These are phyloP conservation scores for Leccinum sublutescens DNA, from an alignment of 768 basidiomycete genomes.

Conservation along the genomic window DNA sequence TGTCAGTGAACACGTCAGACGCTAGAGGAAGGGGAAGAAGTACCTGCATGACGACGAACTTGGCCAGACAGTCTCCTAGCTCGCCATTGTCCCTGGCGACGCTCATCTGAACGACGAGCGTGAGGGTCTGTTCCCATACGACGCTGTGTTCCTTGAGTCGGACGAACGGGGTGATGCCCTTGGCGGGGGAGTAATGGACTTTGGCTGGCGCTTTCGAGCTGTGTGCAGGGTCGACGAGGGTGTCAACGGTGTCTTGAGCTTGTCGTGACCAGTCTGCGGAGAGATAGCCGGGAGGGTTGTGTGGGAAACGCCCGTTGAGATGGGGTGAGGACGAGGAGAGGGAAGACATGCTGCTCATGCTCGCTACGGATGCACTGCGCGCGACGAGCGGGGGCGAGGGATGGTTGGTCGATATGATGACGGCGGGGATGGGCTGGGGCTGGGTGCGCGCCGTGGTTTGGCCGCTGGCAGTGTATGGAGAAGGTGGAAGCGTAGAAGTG, in stretches of 20 bases:
- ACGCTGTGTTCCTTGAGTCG: slow-evolving; percentile 65
- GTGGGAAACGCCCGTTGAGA: neutral
- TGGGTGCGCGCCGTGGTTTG: slow-evolving; percentile 7
- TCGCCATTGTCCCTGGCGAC: slow-evolving; percentile 50
- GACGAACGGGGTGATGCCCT: slow-evolving; percentile 60
- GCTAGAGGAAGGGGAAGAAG: neutral
- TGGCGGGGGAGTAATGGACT: slow-evolving; percentile 37
- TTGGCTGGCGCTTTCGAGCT: neutral
- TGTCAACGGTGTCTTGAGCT: neutral
- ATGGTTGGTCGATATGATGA: slow-evolving; percentile 28
- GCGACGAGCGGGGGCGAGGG: slow-evolving; percentile 2
- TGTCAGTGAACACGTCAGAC: neutral
- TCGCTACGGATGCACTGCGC: slow-evolving; percentile 24
- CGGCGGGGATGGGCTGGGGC: slow-evolving; percentile 22
- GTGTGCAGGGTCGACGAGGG: neutral
- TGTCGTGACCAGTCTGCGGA: slow-evolving; percentile 29
- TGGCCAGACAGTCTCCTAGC: slow-evolving; percentile 57
- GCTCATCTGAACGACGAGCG: slow-evolving; percentile 57
- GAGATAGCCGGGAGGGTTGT: slow-evolving; percentile 20
- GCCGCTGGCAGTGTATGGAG: slow-evolving; percentile 10
- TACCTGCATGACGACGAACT: slow-evolving; percentile 62
- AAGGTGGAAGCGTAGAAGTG: slow-evolving; percentile 23
- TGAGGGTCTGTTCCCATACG: slow-evolving; percentile 57
- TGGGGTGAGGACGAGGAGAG: slow-evolving; percentile 12
- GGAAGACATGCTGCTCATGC: slow-evolving; percentile 22